A percentile compares a stretch with the other conserved stretches of the same genome.
Conservation (phyloP, 2,329 filamentous ascomycete genomes). For the Pezicula neosporulosa region DNA sequence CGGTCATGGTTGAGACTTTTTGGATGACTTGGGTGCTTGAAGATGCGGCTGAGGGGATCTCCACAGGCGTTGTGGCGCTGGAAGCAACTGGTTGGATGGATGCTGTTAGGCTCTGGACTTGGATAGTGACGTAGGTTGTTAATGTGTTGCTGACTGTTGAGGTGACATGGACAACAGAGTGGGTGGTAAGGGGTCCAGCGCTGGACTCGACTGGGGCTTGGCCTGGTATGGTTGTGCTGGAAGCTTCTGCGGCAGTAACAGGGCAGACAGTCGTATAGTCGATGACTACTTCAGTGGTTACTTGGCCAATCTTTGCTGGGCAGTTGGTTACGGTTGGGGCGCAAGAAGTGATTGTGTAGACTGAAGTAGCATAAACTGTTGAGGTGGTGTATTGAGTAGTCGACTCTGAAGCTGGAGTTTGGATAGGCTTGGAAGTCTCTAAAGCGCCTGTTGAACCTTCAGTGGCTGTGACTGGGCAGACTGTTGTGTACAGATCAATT, state of each 20-base stretch:
- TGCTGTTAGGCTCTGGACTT: constrained; percentile 4
- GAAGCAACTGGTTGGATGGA: constrained; percentile 4
- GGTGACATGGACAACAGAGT: constrained; percentile 9
- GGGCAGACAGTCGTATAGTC: constrained; percentile 24
- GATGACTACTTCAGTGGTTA: constrained; percentile 21
- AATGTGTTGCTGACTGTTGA: constrained; percentile 13
- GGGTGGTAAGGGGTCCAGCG: neutral
- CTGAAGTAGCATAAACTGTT: constrained; percentile 46
- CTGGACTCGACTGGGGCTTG: neutral
- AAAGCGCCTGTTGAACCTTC: constrained; percentile 15
- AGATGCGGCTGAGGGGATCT: constrained; percentile 7
- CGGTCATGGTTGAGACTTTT: neutral
- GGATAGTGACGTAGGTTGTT: constrained; percentile 8
- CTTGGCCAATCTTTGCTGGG: constrained; percentile 14
- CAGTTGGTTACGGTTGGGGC: constrained; percentile 25
- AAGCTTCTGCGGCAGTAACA: constrained; percentile 4
- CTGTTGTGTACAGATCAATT: constrained; percentile 32
- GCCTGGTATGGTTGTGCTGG: neutral
- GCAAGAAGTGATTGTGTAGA: constrained; percentile 28
- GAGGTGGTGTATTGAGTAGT: constrained; percentile 29
- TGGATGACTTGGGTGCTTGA: neutral
- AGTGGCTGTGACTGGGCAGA: constrained; percentile 33
- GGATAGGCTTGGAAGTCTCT: neutral
- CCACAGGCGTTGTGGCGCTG: neutral
- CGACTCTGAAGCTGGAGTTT: constrained; percentile 1